phyloP scores from a whole-genome alignment of 129 eudicot species.

The carrot (Daucus carota) region DNA sequence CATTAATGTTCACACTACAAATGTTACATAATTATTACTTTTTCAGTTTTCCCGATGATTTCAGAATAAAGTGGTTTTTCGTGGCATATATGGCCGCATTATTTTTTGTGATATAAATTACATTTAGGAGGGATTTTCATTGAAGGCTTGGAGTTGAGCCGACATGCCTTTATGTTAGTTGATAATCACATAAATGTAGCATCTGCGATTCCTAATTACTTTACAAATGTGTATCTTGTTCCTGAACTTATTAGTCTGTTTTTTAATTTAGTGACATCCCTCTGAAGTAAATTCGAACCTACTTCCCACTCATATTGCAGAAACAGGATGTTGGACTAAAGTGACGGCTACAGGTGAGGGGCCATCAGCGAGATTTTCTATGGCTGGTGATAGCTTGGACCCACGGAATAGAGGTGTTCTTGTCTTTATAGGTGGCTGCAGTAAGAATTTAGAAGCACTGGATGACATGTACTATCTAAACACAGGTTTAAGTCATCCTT shows the following conservation, averaged over 20 bases:
- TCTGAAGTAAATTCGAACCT: not conserved
- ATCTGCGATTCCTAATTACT: not conserved
- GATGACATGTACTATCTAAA: slow-evolving; percentile 81
- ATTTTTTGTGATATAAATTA: not conserved
- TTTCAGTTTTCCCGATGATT: not conserved
- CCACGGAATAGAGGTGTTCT: slow-evolving; percentile 74
- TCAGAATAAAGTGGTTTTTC: not conserved
- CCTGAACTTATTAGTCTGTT: not conserved
- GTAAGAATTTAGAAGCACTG: slow-evolving; percentile 83
- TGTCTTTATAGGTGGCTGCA: slow-evolving; percentile 87
- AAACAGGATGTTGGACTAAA: slow-evolving; percentile 68
- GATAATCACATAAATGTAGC: not conserved
- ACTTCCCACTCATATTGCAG: slow-evolving; percentile 27
- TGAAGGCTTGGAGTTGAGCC: not conserved
- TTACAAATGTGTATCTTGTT: not conserved
- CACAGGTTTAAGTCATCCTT: slow-evolving; percentile 47
- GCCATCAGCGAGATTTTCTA: slow-evolving; percentile 93
- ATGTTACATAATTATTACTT: not conserved
- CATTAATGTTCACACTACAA: not conserved
- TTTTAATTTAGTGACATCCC: not conserved
- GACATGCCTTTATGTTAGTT: not conserved
- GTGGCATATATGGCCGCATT: not conserved
- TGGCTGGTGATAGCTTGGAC: slow-evolving; percentile 89
- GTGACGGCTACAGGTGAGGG: slow-evolving; percentile 61
- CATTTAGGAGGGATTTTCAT: not conserved